Evolutionary conservation across 1,284 basidiomycete species (phyloP), one percentile per base, ranked within the genome.

Genomic region (Singerocomus inundabilis): DNA sequence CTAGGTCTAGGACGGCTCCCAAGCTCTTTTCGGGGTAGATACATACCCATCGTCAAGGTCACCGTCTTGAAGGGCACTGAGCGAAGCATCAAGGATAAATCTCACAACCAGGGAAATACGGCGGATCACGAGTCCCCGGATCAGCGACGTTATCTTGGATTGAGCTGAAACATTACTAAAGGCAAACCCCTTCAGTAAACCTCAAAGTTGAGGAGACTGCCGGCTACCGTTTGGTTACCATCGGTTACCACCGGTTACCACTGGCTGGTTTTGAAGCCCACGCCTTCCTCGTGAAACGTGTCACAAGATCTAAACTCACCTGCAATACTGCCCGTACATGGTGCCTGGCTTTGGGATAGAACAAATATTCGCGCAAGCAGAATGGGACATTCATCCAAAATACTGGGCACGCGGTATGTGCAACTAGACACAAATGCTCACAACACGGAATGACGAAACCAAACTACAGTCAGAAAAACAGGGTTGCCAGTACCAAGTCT

Each of bases 381-480:
- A 18, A 10, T 10, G 13, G 30, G 15, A 7, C 21, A 25, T 16
- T 40, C 25, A 28, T 42, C 21, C 28, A 12, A 16, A 24, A 13
- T 29, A 44, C 25, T 18, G 12, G 15, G 18, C 21, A n/a, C 15
- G 4, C 24, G 15, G 34, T n/a, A 24, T 25, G 16, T 41, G 13
- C 21, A 13, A 21, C 8, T 28, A 15, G 38, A 38, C 24, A 34
- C 34, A 40, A 7, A 51, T n/a, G 16, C 6, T 38, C 18, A 31
- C 30, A 40, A 46, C 39, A 41, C 26, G 40, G 25, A 34, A 44
- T 47, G 41, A 42, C 42, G 18, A 12, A 48, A 2, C 30, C 42
- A 46, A 41, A 43, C n/a, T 36, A 46, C 33, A 25, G 8, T 4
- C 37, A 46, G 25, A 40, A 36, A 32, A 45, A 26, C 34, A 31